These are phyloP conservation scores for Prunus salicina DNA, from an alignment of 306 rosid genomes.

Conservation along the genomic window DNA sequence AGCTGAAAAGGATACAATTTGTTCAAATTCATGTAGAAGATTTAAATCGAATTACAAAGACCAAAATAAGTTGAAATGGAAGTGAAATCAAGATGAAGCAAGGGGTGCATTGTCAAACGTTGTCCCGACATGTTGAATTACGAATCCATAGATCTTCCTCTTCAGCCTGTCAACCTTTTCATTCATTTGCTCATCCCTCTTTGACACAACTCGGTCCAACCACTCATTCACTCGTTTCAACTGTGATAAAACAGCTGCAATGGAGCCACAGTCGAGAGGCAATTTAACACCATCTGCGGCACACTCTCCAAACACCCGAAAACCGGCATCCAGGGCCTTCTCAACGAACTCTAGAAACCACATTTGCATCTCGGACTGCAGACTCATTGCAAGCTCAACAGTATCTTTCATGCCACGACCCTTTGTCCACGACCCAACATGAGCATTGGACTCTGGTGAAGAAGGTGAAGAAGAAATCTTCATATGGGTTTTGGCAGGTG, in stretches of 20 bases:
- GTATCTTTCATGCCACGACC: constrained; percentile 76
- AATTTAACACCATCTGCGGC: constrained; percentile 41
- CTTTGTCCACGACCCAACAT: constrained; percentile 49
- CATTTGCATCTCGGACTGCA: constrained; percentile 73
- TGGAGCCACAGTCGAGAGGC: constrained; percentile 78
- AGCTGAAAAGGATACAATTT: constrained; percentile 2
- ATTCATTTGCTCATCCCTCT: constrained; percentile 44
- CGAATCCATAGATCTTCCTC: constrained; percentile 91
- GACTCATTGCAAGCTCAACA: constrained; percentile 48
- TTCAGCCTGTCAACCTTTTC: constrained; percentile 71
- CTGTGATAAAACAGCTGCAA: constrained; percentile 80
- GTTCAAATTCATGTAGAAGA: not conserved
- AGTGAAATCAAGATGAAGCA: constrained; percentile 10
- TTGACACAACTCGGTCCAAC: constrained; percentile 65
- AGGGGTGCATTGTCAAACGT: constrained; percentile 42
- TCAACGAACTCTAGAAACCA: constrained; percentile 89
- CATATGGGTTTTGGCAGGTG: constrained; percentile 35
- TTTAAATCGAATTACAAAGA: not conserved
- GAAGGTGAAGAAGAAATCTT: constrained; percentile 31
- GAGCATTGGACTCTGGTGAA: constrained; percentile 30
- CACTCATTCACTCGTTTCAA: constrained; percentile 89
- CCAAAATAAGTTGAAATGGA: not conserved
- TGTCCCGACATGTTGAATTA: constrained; percentile 93
- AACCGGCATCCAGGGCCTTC: constrained; percentile 87
- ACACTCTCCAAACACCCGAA: constrained; percentile 69